These are phyloP conservation scores for Neophaeococcomyces mojaviensis DNA, from an alignment of 2,329 filamentous ascomycete species.

Conservation along the genomic window DNA sequence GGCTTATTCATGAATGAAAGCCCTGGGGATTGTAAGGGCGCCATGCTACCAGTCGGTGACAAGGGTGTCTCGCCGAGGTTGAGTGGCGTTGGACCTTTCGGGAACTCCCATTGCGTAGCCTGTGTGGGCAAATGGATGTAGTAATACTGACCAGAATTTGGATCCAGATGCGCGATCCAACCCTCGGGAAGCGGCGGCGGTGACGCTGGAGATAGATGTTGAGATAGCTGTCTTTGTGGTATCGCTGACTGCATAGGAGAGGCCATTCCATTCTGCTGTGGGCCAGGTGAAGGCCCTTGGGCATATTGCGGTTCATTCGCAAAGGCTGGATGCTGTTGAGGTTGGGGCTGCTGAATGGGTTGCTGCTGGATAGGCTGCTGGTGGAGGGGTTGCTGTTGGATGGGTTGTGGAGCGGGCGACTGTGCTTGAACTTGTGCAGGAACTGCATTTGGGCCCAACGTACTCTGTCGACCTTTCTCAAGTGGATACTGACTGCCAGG, in stretches of 20 bases:
- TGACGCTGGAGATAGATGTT: slow-evolving; percentile 59
- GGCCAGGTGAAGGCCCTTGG: background rate
- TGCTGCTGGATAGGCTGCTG: slow-evolving; percentile 14
- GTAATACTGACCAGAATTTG: slow-evolving; percentile 95
- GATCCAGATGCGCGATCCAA: slow-evolving; percentile 95
- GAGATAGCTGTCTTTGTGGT: slow-evolving; percentile 10
- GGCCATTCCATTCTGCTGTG: slow-evolving; percentile 10
- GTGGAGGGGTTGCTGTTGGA: slow-evolving; percentile 20
- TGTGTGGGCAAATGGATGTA: slow-evolving; percentile 95
- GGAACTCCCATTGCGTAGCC: slow-evolving; percentile 97
- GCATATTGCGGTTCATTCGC: slow-evolving; percentile 65
- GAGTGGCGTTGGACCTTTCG: slow-evolving; percentile 86
- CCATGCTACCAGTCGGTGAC: slow-evolving; percentile 71
- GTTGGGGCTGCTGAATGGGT: slow-evolving; percentile 13
- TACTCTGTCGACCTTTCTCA: slow-evolving; percentile 54
- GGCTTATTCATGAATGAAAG: slow-evolving; percentile 52
- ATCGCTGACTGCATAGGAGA: slow-evolving; percentile 1
- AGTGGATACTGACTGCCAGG: slow-evolving; percentile 58
- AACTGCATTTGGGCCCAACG: slow-evolving; percentile 17
- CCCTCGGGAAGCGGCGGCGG: slow-evolving; percentile 92
- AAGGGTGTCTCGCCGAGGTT: slow-evolving; percentile 74
- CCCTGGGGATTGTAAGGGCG: slow-evolving; percentile 63
- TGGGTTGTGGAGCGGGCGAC: slow-evolving; percentile 17
- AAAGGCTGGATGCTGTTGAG: slow-evolving; percentile 72
- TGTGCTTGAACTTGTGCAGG: slow-evolving; percentile 21